A percentile compares a stretch with the other conserved stretches of the same genome.
phyloP scores from a whole-genome alignment of 495 filamentous ascomycete genomes.

The Aspergillus hancockii region DNA sequence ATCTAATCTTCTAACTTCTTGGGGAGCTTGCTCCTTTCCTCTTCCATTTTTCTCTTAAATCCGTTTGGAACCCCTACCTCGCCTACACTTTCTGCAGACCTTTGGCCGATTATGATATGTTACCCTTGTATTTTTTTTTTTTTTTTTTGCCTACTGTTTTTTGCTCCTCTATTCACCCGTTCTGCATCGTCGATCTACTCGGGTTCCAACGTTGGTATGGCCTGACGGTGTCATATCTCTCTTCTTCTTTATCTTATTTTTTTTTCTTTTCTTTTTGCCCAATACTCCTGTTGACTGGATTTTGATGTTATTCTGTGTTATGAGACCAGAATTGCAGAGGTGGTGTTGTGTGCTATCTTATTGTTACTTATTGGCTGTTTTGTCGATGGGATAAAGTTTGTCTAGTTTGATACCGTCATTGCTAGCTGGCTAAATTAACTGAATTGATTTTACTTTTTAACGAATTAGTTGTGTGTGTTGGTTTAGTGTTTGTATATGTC shows the following conservation, averaged over 20 bases:
- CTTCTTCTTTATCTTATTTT: not conserved
- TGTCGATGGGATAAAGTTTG: not conserved
- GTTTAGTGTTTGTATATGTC: too few relatives aligned
- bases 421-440: slow-evolving; percentile 1
- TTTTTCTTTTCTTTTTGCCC: too few relatives aligned
- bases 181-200: not conserved
- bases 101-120: not conserved
- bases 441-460: not conserved
- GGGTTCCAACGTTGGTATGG: slow-evolving; percentile 1
- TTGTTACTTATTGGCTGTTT: not conserved
- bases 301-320: not conserved
- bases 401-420: not conserved
- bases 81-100: not conserved
- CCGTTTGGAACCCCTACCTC: slow-evolving; percentile 17
- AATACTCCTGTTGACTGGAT: not conserved
- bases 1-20: slow-evolving; percentile 3
- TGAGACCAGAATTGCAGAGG: not conserved
- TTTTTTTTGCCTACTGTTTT: not conserved
- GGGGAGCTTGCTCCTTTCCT: not conserved
- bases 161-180: not conserved
- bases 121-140: slow-evolving; percentile 11
- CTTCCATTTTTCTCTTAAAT: slow-evolving; percentile 9
- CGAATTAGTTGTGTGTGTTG: too few relatives aligned
- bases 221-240: not conserved
- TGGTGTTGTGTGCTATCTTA: not conserved